Evolutionary conservation across 176 grass and related monocot species (phyloP), one percentile per base, ranked within the genome.

Genomic region (Microstegium vimineum): DNA sequence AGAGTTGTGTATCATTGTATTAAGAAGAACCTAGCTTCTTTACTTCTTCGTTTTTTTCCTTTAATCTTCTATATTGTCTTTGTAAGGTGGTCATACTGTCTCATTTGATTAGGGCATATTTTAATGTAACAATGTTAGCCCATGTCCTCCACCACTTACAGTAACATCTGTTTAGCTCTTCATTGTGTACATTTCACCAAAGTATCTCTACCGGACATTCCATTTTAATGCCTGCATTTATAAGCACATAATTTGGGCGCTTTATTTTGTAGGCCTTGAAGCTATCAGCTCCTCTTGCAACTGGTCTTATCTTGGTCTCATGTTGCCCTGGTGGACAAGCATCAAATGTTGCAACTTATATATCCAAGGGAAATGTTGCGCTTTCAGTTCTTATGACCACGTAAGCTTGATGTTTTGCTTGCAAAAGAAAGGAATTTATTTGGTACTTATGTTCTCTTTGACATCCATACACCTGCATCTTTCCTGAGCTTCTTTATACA

Each of bases 321-420:
- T 99, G 96, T 70, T 99, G 96, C 82, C 96, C 96, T 77, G 96
- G 89, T 90, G 96, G 96, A 27, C 96, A 99, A 88, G 96, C 96
- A 54, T 99, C 96, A 45, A 99, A 99, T 85, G 96, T 99, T 83
- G 96, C 96, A 73, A 99, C 96, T 78, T 99, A 93, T 59, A 95
- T 99, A 88, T 99, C 93, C 20, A 99, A 93, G 90, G 96, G 96
- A 90, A 99, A 99, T 91, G 96, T 95, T 38, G 96, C 91, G 52
- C 96, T 99, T 81, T 99, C 96, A 41, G 96, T 99, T 86, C 93
- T 99, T 79, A 99, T 99, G 96, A 99, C 96, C 71, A 95, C 93
- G 93, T 99, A 95, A 91, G 88, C 59, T 69, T 84, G 38, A 69
- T 62, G 42, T 78, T 11, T 85, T 77, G 10, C 79, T 65, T 82